Evolutionary conservation across 2,329 filamentous ascomycete genomes (phyloP).

Genomic region (Hypoxylon rubiginosum): DNA sequence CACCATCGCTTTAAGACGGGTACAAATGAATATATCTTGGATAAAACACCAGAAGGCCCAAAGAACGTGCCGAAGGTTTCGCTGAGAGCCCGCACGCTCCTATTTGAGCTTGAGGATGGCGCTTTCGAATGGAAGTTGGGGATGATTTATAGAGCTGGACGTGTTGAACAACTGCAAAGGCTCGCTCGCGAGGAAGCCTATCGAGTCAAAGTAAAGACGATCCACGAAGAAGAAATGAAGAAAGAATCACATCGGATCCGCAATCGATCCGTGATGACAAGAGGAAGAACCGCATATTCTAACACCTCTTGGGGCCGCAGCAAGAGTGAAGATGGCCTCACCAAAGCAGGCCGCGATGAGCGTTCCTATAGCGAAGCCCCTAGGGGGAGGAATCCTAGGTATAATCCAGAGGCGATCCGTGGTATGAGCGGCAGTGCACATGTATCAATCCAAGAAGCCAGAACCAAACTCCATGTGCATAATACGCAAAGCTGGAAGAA

Average conservation of each 20-base stretch:
- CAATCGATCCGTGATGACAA: conserved; percentile 66
- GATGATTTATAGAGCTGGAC: conserved; percentile 90
- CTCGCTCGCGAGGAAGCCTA: conserved; percentile 93
- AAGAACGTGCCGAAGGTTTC: conserved; percentile 90
- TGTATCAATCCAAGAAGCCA: conserved; percentile 81
- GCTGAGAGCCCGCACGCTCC: conserved; percentile 81
- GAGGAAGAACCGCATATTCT: conserved; percentile 52
- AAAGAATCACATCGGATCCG: conserved; percentile 67
- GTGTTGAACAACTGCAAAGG: conserved; percentile 90
- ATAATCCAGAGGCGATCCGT: conserved; percentile 81
- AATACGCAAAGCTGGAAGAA: conserved; percentile 94
- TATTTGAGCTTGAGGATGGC: conserved; percentile 96
- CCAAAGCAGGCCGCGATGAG: conserved; percentile 45
- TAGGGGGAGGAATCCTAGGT: conserved; percentile 68
- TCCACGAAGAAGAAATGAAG: conserved; percentile 77
- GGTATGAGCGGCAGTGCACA: conserved; percentile 79
- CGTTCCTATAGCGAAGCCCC: conserved; percentile 53
- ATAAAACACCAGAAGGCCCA: conserved; percentile 86
- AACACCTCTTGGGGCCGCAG: conserved; percentile 62
- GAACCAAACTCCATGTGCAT: conserved; percentile 79
- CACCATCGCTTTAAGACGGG: conserved; percentile 92
- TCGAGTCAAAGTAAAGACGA: conserved; percentile 85
- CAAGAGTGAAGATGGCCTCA: conserved; percentile 67
- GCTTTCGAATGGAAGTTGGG: conserved; percentile 98
- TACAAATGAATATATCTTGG: conserved; percentile 87